Conservation (phyloP, 495 filamentous ascomycete genomes). For the Annulohypoxylon stygium region DNA sequence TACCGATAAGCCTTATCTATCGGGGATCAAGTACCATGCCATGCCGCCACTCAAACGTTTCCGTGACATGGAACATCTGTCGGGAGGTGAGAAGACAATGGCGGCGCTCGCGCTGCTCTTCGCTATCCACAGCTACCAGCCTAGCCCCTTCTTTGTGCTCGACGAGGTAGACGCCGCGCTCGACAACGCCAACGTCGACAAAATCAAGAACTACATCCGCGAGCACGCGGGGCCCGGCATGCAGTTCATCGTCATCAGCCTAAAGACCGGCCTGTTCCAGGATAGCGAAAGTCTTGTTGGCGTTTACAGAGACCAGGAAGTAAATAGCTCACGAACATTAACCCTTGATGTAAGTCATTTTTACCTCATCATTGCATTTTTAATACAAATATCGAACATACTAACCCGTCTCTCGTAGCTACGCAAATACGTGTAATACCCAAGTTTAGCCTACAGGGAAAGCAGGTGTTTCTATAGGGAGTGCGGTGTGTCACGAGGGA, state of each 20-base stretch:
- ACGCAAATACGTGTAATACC: constrained; percentile 49
- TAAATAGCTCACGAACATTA: constrained; percentile 87
- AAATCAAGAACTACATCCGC: constrained; percentile 94
- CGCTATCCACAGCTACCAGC: constrained; percentile 94
- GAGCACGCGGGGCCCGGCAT: constrained; percentile 95
- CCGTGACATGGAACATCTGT: constrained; percentile 98
- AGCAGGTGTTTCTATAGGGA: not conserved
- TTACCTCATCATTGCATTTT: not conserved
- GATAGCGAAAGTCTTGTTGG: constrained; percentile 93
- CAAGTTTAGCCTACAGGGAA: constrained; percentile 24
- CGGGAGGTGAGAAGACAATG: constrained; percentile 99
- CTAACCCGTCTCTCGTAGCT: constrained; percentile 38
- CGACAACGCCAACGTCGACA: constrained; percentile 94
- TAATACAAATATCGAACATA: constrained; percentile 4
- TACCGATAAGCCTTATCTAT: constrained; percentile 86
- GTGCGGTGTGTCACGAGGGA: constrained; percentile 30
- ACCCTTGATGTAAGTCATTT: constrained; percentile 87
- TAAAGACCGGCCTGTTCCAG: constrained; percentile 95
- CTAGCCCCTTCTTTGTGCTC: constrained; percentile 95
- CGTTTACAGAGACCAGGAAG: constrained; percentile 93
- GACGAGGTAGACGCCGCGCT: constrained; percentile 98
- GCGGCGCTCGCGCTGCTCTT: constrained; percentile 95
- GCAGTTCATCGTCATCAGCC: constrained; percentile 98
- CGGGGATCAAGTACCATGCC: constrained; percentile 96
- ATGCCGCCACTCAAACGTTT: constrained; percentile 99